Evolutionary conservation across 129 eudicot species (phyloP).

Genomic region (Flaveria ramosissima): DNA sequence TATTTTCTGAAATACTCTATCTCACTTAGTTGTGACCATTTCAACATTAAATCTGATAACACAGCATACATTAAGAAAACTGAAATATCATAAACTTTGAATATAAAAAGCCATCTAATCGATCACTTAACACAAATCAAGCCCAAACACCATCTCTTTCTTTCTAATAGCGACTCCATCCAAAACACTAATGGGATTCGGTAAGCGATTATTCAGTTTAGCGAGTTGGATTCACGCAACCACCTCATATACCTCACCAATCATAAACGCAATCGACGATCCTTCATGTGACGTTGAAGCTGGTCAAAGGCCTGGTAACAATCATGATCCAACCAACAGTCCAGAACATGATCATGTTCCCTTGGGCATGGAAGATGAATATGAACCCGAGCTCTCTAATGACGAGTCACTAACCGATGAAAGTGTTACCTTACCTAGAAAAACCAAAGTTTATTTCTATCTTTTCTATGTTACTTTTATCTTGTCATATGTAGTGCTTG

Average conservation of each 20-base stretch:
- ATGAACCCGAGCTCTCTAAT: background rate
- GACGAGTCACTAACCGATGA: background rate
- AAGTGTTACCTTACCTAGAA: background rate
- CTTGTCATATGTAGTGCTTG: background rate
- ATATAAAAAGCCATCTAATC: no score
- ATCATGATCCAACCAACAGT: background rate
- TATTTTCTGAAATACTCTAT: no score
- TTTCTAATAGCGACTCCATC: no score
- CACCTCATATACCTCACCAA: conserved; percentile 1
- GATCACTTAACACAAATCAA: no score
- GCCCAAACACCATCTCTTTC: no score
- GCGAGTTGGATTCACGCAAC: background rate
- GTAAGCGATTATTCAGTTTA: no score
- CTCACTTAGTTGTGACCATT: no score
- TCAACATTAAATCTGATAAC: no score
- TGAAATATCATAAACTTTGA: no score
- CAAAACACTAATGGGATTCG: no score
- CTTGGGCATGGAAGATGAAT: background rate
- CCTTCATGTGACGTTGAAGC: conserved; percentile 3
- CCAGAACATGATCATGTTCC: background rate
- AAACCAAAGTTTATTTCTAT: conserved; percentile 17
- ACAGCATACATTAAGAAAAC: no score
- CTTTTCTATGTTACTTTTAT: background rate
- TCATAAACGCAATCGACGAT: background rate
- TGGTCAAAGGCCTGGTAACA: background rate